A percentile compares a stretch with the other conserved stretches of the same genome.
These are phyloP conservation scores for Chytriomyces confervae DNA, from an alignment of 192 early-diverging fungal species.

Conservation along the genomic window DNA sequence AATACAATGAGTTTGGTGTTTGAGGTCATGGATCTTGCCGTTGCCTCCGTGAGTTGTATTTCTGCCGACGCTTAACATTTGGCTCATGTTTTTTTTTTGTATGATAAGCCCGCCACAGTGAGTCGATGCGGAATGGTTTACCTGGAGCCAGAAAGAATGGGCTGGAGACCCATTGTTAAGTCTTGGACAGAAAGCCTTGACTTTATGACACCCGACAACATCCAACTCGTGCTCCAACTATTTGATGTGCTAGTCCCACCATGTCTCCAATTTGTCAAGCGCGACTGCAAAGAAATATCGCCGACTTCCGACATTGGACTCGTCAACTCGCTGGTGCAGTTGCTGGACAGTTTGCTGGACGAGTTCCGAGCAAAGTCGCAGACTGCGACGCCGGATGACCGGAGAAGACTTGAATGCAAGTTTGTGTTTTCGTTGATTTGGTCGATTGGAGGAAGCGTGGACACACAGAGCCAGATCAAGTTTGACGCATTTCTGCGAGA, in stretches of 20 bases:
- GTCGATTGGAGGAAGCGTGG: conserved; percentile 65
- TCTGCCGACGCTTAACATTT: background rate
- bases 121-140: conserved; percentile 72
- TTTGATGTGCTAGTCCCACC: conserved; percentile 56
- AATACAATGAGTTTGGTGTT: conserved; percentile 72
- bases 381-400: conserved; percentile 30
- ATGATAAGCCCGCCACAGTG: conserved; percentile 62
- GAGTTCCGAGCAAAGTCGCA: conserved; percentile 41
- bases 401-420: conserved; percentile 46
- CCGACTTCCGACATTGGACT: conserved; percentile 66
- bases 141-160: conserved; percentile 63
- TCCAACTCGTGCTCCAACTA: conserved; percentile 42
- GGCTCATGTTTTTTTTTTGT: conserved; percentile 18
- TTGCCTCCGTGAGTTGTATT: conserved; percentile 60
- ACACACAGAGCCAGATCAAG: conserved; percentile 56
- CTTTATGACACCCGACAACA: conserved; percentile 42
- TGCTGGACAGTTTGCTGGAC: conserved; percentile 58
- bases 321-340: conserved; percentile 59
- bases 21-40: conserved; percentile 71
- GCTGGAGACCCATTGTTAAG: conserved; percentile 59
- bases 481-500: conserved; percentile 50
- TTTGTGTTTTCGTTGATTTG: conserved; percentile 62
- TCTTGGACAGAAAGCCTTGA: conserved; percentile 58
- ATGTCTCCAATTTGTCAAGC: conserved; percentile 44
- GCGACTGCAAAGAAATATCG: conserved; percentile 65